These are phyloP conservation scores for Dioscorea cayenensis DNA, from an alignment of 116 monocot genomes.

Conservation along the genomic window DNA sequence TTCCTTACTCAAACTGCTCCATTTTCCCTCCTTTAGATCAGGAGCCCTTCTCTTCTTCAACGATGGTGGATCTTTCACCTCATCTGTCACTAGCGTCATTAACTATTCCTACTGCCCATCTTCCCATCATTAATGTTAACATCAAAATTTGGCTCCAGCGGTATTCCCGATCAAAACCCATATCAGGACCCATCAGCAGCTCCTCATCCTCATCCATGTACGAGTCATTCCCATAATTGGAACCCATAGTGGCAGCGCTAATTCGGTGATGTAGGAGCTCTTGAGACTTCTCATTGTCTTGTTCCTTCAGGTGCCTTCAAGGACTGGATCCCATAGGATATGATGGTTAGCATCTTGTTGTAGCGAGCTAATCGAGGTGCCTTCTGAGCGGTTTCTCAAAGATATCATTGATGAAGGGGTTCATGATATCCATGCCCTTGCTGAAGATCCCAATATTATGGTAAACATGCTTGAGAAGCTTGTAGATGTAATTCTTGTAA, in stretches of 20 bases:
- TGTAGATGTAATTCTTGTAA: too few species aligned
- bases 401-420: too few species aligned
- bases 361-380: too few species aligned
- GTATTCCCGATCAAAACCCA: constrained; percentile 35
- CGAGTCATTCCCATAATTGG: constrained; percentile 33
- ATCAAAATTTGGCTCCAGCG: constrained; percentile 22
- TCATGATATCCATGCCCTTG: too few species aligned
- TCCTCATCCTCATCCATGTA: constrained; percentile 92
- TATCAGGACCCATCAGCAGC: constrained; percentile 90
- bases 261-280: too few species aligned
- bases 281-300: too few species aligned
- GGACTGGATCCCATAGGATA: too few species aligned
- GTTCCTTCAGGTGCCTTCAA: too few species aligned
- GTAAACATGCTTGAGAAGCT: too few species aligned
- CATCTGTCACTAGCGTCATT: constrained; percentile 55
- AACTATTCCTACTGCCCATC: constrained; percentile 63
- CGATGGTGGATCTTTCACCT: constrained; percentile 18
- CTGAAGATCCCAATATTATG: too few species aligned
- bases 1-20: constrained; percentile 37
- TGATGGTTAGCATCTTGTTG: too few species aligned
- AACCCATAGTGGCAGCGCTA: constrained; percentile 9
- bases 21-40: constrained; percentile 22
- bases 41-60: constrained; percentile 28
- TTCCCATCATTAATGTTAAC: constrained; percentile 31
- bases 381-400: too few species aligned